phyloP scores from a whole-genome alignment of 1,284 basidiomycete species.

The Bjerkandera adusta region DNA sequence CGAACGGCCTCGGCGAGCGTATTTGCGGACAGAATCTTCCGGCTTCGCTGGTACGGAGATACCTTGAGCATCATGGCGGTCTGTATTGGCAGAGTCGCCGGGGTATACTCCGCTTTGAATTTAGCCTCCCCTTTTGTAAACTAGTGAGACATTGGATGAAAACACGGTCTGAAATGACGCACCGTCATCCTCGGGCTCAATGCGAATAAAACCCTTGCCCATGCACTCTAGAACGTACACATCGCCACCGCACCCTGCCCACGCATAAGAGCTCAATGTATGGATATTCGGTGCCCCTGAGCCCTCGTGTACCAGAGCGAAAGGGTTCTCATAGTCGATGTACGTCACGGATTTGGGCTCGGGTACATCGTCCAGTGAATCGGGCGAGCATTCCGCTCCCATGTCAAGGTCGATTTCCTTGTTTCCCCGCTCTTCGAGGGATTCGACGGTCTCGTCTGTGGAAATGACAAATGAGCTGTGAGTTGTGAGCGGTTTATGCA shows the following conservation, averaged over 20 bases:
- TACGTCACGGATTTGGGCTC: conserved; percentile 72
- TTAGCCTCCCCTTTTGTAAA: conserved; percentile 26
- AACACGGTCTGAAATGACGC: conserved; percentile 16
- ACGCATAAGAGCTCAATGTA: conserved; percentile 53
- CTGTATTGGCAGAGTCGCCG: conserved; percentile 45
- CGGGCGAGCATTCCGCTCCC: conserved; percentile 11
- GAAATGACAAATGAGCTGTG: conserved; percentile 3
- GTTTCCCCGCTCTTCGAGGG: conserved; percentile 42
- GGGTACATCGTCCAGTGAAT: conserved; percentile 39
- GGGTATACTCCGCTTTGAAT: conserved; percentile 52
- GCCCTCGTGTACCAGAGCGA: conserved; percentile 53
- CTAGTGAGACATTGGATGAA: neutral
- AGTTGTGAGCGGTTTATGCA: too few species aligned
- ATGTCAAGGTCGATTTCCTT: conserved; percentile 20
- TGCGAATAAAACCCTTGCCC: conserved; percentile 70
- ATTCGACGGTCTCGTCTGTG: conserved; percentile 50
- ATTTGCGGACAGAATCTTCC: conserved; percentile 51
- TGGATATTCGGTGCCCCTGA: conserved; percentile 53
- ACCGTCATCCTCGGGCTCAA: conserved; percentile 53
- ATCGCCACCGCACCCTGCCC: conserved; percentile 82
- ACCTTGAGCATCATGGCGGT: conserved; percentile 46
- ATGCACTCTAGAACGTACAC: conserved; percentile 80
- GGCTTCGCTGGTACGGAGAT: conserved; percentile 54
- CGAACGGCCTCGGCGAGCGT: conserved; percentile 57
- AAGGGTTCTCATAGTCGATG: conserved; percentile 81